Conservation (phyloP, 2,329 filamentous ascomycete species). For the Grosmannia clavigera region DNA sequence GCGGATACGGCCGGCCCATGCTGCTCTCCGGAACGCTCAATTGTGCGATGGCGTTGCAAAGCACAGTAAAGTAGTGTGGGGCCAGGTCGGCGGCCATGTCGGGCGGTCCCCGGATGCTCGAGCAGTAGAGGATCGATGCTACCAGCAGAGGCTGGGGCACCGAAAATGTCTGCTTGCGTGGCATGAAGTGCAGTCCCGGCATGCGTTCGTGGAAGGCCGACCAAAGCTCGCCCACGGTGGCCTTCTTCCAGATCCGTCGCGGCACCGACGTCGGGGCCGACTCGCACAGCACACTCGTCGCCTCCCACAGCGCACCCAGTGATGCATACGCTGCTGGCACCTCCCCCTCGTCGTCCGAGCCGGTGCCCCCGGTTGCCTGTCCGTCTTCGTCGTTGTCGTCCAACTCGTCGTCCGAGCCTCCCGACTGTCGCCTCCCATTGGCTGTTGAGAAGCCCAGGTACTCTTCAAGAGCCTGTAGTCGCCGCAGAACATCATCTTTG, state of each 20-base stretch:
- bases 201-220: constrained; percentile 27
- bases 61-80: constrained; percentile 10
- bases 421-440: not conserved
- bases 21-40: constrained; percentile 9
- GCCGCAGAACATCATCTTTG: constrained; percentile 4
- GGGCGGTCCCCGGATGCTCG: constrained; percentile 7
- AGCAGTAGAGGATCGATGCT: constrained; percentile 31
- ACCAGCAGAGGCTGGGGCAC: constrained; percentile 28
- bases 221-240: constrained; percentile 7
- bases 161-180: constrained; percentile 28
- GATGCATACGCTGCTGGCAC: constrained; percentile 1
- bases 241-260: constrained; percentile 4
- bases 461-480: constrained; percentile 5
- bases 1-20: constrained; percentile 3
- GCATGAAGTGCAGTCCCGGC: constrained; percentile 31
- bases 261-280: not conserved
- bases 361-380: not conserved
- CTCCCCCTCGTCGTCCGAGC: not conserved
- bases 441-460: not conserved
- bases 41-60: constrained; percentile 10
- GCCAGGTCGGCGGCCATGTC: constrained; percentile 5
- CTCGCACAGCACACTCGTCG: constrained; percentile 1
- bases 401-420: not conserved
- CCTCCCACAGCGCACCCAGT: constrained; percentile 7
- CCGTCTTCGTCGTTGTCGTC: not conserved